Percentiles rank a stretch among this genome's conserved stretches.
Evolutionary conservation across 1,284 basidiomycete species (phyloP).

Genomic region (Moesziomyces sp.): DNA sequence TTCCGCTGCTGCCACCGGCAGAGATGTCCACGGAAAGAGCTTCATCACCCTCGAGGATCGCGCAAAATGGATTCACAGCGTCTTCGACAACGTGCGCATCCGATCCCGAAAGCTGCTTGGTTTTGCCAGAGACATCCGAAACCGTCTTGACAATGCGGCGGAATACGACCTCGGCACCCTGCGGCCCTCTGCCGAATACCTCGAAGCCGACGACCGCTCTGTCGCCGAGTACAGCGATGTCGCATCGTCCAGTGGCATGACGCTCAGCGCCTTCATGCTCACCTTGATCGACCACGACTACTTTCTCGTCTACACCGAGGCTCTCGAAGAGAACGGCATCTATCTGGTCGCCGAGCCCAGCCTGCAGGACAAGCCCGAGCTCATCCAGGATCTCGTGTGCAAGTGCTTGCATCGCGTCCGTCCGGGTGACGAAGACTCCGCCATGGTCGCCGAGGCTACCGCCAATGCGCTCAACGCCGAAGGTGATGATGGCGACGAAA

Average conservation of each 20-base stretch:
- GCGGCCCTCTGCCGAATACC: constrained; percentile 41
- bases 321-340: constrained; percentile 88
- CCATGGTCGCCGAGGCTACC: constrained; percentile 37
- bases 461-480: constrained; percentile 38
- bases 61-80: constrained; percentile 88
- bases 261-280: constrained; percentile 83
- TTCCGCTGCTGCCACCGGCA: constrained; percentile 28
- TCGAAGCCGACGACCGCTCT: constrained; percentile 32
- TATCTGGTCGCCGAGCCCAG: constrained; percentile 88
- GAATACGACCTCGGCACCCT: constrained; percentile 85
- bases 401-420: constrained; percentile 74
- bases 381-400: constrained; percentile 82
- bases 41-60: constrained; percentile 83
- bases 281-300: constrained; percentile 87
- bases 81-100: constrained; percentile 90
- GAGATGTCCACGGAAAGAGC: constrained; percentile 43
- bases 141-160: constrained; percentile 92
- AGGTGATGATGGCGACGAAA: constrained; percentile 38
- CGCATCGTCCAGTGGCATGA: constrained; percentile 51
- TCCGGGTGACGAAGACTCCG: constrained; percentile 45
- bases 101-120: constrained; percentile 93
- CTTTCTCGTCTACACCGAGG: constrained; percentile 91
- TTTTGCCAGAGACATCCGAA: constrained; percentile 73
- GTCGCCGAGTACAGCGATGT: constrained; percentile 21
- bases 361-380: constrained; percentile 83